A percentile compares a stretch with the other conserved stretches of the same genome.
Evolutionary conservation across 2,329 filamentous ascomycete species (phyloP).

Genomic region (Chaetothyriales sp.): DNA sequence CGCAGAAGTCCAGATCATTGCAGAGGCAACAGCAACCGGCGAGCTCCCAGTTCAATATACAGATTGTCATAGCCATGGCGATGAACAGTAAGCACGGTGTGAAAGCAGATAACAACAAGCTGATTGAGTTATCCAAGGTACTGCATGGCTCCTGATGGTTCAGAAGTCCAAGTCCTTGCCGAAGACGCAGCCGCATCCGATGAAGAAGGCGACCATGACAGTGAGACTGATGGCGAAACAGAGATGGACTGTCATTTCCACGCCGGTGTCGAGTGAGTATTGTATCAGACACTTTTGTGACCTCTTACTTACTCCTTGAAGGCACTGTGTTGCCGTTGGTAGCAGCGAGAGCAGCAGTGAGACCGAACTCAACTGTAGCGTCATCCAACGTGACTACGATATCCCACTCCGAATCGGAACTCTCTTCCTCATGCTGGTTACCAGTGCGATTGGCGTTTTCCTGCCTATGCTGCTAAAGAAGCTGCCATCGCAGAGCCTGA

Average conservation of each 20-base stretch:
- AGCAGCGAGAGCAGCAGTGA: constrained; percentile 27
- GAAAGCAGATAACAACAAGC: not conserved
- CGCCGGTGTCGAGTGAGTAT: constrained; percentile 53
- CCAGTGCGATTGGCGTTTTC: constrained; percentile 55
- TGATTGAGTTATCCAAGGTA: constrained; percentile 31
- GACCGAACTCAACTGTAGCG: constrained; percentile 36
- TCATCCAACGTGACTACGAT: constrained; percentile 40
- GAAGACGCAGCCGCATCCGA: constrained; percentile 18
- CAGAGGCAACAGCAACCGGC: constrained; percentile 38
- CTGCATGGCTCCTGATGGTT: constrained; percentile 44
- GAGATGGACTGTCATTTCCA: constrained; percentile 55
- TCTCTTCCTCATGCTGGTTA: constrained; percentile 55
- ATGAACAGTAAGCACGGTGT: constrained; percentile 36
- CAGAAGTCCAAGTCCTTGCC: constrained; percentile 43
- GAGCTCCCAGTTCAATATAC: constrained; percentile 47
- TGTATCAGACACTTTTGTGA: not conserved
- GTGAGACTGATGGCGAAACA: constrained; percentile 17
- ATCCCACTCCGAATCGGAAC: constrained; percentile 53
- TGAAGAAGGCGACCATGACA: constrained; percentile 15
- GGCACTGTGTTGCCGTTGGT: constrained; percentile 40
- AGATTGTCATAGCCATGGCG: constrained; percentile 47
- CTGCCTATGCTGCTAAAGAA: constrained; percentile 48
- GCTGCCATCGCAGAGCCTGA: constrained; percentile 38
- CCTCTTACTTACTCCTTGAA: constrained; percentile 9
- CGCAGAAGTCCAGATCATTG: constrained; percentile 24